phyloP scores from a whole-genome alignment of 2,329 filamentous ascomycete genomes.

The Colletotrichum cuscutae region DNA sequence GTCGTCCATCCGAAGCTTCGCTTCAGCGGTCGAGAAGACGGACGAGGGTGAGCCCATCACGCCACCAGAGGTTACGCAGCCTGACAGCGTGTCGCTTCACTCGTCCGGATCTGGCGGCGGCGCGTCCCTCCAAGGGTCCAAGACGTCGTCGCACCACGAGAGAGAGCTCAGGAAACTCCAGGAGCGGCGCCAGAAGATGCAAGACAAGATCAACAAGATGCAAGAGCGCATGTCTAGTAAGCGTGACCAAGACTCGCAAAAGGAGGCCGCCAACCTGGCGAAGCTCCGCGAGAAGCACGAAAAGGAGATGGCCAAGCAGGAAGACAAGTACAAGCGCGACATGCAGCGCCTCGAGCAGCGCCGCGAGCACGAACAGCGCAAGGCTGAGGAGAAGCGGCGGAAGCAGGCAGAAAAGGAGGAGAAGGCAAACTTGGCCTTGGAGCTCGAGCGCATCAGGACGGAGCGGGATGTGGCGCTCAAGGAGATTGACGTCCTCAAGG shows the following conservation, averaged over 20 bases:
- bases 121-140: slow-evolving; percentile 40
- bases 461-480: slow-evolving; percentile 64
- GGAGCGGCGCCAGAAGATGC: slow-evolving; percentile 68
- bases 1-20: slow-evolving; percentile 60
- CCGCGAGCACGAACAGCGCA: slow-evolving; percentile 69
- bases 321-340: slow-evolving; percentile 73
- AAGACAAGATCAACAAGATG: slow-evolving; percentile 69
- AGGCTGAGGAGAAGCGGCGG: slow-evolving; percentile 61
- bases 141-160: slow-evolving; percentile 56
- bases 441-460: slow-evolving; percentile 62
- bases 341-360: slow-evolving; percentile 72
- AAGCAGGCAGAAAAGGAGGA: slow-evolving; percentile 67
- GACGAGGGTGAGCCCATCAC: slow-evolving; percentile 41
- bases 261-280: slow-evolving; percentile 61
- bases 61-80: slow-evolving; percentile 15
- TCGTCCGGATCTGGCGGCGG: slow-evolving; percentile 50
- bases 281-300: slow-evolving; percentile 73
- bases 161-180: slow-evolving; percentile 74
- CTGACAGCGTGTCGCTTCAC: slow-evolving; percentile 37
- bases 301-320: slow-evolving; percentile 71
- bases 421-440: slow-evolving; percentile 56
- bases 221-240: slow-evolving; percentile 58
- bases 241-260: slow-evolving; percentile 57
- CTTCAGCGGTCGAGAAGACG: slow-evolving; percentile 56
- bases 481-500: slow-evolving; percentile 64